Percentiles rank a stretch among this genome's conserved stretches.
phyloP scores from a whole-genome alignment of 163 green algal species.

The Prototheca stagnorum region DNA sequence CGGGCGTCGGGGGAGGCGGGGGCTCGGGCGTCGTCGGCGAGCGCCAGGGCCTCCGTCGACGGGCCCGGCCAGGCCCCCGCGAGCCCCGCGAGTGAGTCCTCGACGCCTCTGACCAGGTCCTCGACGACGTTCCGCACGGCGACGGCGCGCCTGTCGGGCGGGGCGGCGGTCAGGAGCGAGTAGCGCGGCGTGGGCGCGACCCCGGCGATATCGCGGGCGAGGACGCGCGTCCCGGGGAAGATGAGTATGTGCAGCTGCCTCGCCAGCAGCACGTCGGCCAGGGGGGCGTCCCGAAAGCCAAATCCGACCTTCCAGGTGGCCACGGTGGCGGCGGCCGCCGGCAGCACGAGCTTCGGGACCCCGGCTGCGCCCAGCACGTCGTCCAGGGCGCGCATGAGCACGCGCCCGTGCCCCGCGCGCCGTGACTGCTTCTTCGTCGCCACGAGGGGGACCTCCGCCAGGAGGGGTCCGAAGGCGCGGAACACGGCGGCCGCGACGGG shows the following conservation, averaged over 20 bases:
- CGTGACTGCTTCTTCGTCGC: slow-evolving; percentile 30
- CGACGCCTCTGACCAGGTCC: too few species aligned
- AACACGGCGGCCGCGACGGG: slow-evolving; percentile 51
- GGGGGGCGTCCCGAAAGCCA: slow-evolving; percentile 25
- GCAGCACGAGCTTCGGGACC: slow-evolving; percentile 37
- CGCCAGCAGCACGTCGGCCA: slow-evolving; percentile 27
- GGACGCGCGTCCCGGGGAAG: slow-evolving; percentile 53
- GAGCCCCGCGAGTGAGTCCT: too few species aligned
- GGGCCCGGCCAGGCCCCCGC: too few species aligned
- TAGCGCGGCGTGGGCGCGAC: too few species aligned
- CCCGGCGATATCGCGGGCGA: too few species aligned
- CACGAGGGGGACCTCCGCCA: slow-evolving; percentile 82
- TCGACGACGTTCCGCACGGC: too few species aligned
- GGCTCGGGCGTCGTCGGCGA: too few species aligned
- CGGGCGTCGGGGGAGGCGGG: too few species aligned
- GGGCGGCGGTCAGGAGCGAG: too few species aligned
- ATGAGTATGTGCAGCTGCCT: slow-evolving; percentile 65
- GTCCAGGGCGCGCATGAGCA: slow-evolving; percentile 40
- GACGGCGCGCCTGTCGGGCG: too few species aligned
- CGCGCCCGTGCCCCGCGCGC: slow-evolving; percentile 45
- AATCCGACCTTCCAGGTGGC: slow-evolving; percentile 54
- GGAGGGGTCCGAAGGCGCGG: slow-evolving; percentile 59
- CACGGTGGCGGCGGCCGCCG: slow-evolving; percentile 48
- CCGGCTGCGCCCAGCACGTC: slow-evolving; percentile 25
- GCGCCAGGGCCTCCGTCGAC: too few species aligned